These are phyloP conservation scores for Coemansia reversa DNA, from an alignment of 192 early-diverging fungal species.

Conservation along the genomic window DNA sequence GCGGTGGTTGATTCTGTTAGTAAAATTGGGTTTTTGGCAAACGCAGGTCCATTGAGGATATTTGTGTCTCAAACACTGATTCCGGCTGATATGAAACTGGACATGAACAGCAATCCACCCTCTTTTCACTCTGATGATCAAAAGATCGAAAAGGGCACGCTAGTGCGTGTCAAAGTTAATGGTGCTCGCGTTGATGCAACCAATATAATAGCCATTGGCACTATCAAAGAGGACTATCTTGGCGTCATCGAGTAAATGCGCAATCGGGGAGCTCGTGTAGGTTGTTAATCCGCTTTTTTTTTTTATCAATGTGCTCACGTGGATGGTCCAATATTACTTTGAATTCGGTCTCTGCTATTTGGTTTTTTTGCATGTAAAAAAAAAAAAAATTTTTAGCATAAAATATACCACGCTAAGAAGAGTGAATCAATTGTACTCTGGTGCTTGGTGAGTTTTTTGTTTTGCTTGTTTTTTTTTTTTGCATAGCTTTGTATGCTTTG, in stretches of 20 bases:
- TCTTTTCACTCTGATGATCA: slow-evolving; percentile 77
- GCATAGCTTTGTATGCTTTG: neutral
- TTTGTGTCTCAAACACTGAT: slow-evolving; percentile 87
- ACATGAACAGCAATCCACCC: slow-evolving; percentile 83
- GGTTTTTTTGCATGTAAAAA: neutral
- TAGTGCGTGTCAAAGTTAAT: slow-evolving; percentile 85
- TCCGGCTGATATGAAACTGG: slow-evolving; percentile 86
- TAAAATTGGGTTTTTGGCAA: slow-evolving; percentile 94
- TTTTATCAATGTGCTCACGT: slow-evolving; percentile 2
- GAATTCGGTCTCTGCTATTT: neutral
- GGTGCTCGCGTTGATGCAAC: slow-evolving; percentile 88
- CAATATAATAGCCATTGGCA: slow-evolving; percentile 93
- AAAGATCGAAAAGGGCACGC: slow-evolving; percentile 81
- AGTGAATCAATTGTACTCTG: neutral
- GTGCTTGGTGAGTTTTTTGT: neutral
- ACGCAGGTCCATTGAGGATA: slow-evolving; percentile 89
- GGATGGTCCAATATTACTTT: slow-evolving; percentile 8
- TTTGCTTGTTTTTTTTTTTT: neutral
- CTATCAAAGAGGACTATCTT: slow-evolving; percentile 97
- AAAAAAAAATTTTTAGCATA: neutral
- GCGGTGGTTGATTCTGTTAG: slow-evolving; percentile 86
- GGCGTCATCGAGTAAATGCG: slow-evolving; percentile 63
- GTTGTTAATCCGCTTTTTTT: neutral
- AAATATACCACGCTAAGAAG: neutral
- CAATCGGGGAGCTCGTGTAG: neutral